Evolutionary conservation across 768 basidiomycete genomes (phyloP).

Genomic region (Amanita thiersii): DNA sequence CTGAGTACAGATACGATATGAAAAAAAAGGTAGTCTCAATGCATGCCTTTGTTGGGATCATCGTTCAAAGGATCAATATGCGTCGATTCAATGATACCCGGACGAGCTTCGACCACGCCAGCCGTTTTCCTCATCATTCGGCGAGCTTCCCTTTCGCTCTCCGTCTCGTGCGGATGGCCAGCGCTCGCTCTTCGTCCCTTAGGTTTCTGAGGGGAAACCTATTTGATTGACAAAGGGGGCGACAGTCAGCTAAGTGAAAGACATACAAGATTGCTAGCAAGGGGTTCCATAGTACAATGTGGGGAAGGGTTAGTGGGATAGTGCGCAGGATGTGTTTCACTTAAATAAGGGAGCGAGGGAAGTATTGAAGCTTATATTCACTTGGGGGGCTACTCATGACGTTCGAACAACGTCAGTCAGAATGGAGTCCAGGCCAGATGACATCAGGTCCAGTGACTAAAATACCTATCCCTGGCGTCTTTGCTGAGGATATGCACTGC

Average conservation of each 20-base stretch:
- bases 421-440: conserved; percentile 15
- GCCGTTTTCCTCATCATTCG: conserved; percentile 30
- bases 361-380: conserved; percentile 1
- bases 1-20: too few species aligned
- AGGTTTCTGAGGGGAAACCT: not conserved
- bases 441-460: conserved; percentile 27
- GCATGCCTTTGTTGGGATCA: conserved; percentile 31
- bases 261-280: conserved; percentile 35
- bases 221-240: not conserved
- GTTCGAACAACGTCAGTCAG: conserved; percentile 9
- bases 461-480: conserved; percentile 62
- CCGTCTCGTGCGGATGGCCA: conserved; percentile 4
- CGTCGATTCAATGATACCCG: conserved; percentile 48
- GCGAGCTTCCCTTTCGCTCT: conserved; percentile 30
- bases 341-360: not conserved
- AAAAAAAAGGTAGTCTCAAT: too few species aligned
- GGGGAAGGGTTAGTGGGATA: conserved; percentile 9
- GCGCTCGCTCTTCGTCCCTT: conserved; percentile 1
- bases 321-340: conserved; percentile 5
- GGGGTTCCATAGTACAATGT: conserved; percentile 25
- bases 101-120: conserved; percentile 43
- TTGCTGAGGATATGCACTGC: conserved; percentile 71
- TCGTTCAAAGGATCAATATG: conserved; percentile 46
- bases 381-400: conserved; percentile 2
- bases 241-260: not conserved